Conservation (phyloP, 345 rosid genomes). For the Erucastrum elatum region DNA sequence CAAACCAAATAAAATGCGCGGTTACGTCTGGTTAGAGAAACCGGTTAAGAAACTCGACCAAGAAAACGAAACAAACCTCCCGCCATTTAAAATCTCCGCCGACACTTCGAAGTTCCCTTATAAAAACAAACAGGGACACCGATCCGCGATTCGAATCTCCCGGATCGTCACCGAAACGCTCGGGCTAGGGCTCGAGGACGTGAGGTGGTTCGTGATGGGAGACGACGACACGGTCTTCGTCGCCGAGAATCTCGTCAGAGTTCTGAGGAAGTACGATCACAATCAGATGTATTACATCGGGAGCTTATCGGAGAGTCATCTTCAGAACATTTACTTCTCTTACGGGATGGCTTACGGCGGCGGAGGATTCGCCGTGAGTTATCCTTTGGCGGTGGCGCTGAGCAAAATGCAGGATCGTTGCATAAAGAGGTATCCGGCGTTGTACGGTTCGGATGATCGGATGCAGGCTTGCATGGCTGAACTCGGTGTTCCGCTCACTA, state of each 20-base stretch:
- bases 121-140: slow-evolving; percentile 79
- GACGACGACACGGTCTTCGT: slow-evolving; percentile 96
- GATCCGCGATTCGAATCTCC: slow-evolving; percentile 92
- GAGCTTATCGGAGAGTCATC: slow-evolving; percentile 89
- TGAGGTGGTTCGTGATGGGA: slow-evolving; percentile 98
- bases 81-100: slow-evolving; percentile 68
- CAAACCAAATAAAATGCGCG: slow-evolving; percentile 67
- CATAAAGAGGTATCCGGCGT: slow-evolving; percentile 82
- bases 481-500: slow-evolving; percentile 99
- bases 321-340: slow-evolving; percentile 92
- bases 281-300: slow-evolving; percentile 89
- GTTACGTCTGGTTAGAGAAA: slow-evolving; percentile 82
- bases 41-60: slow-evolving; percentile 38
- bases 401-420: slow-evolving; percentile 86
- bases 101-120: slow-evolving; percentile 75
- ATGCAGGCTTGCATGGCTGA: slow-evolving; percentile 99
- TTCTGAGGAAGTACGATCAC: slow-evolving; percentile 78
- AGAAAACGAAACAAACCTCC: slow-evolving; percentile 43
- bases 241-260: slow-evolving; percentile 74
- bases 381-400: slow-evolving; percentile 83
- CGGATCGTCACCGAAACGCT: slow-evolving; percentile 89
- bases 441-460: slow-evolving; percentile 97
- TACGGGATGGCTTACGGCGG: slow-evolving; percentile 99
- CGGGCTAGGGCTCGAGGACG: slow-evolving; percentile 58
- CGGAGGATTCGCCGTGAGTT: slow-evolving; percentile 95